These are phyloP conservation scores for Comarum palustre DNA, from an alignment of 306 rosid species.

Conservation along the genomic window DNA sequence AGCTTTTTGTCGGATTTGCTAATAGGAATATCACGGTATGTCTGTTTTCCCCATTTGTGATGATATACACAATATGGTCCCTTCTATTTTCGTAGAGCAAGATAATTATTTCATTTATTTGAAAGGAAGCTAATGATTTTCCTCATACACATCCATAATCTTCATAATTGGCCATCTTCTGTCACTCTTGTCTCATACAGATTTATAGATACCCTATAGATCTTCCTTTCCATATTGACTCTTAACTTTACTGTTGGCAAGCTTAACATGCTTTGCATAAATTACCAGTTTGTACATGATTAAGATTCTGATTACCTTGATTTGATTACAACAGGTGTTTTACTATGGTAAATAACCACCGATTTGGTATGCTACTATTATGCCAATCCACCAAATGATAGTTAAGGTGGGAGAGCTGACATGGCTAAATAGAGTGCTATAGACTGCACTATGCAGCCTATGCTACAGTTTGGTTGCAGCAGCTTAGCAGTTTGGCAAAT, in stretches of 20 bases:
- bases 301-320: neutral
- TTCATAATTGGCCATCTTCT: neutral
- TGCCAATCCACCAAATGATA: neutral
- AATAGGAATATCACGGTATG: conserved; percentile 64
- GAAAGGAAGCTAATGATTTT: neutral
- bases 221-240: neutral
- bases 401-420: neutral
- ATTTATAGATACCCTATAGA: neutral
- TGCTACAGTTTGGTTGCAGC: neutral
- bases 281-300: neutral
- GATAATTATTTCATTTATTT: neutral
- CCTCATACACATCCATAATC: neutral
- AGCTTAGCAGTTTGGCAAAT: neutral
- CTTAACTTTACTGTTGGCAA: neutral
- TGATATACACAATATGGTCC: neutral
- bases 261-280: neutral
- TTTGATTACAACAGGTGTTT: conserved; percentile 59
- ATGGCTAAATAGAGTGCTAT: neutral
- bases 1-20: conserved; percentile 69
- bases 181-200: neutral
- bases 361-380: conserved; percentile 11
- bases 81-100: neutral
- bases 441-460: too few relatives aligned
- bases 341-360: conserved; percentile 36
- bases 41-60: conserved; percentile 6